phyloP scores from a whole-genome alignment of 1,139 yeast species.

The Geotrichum restrictum region DNA sequence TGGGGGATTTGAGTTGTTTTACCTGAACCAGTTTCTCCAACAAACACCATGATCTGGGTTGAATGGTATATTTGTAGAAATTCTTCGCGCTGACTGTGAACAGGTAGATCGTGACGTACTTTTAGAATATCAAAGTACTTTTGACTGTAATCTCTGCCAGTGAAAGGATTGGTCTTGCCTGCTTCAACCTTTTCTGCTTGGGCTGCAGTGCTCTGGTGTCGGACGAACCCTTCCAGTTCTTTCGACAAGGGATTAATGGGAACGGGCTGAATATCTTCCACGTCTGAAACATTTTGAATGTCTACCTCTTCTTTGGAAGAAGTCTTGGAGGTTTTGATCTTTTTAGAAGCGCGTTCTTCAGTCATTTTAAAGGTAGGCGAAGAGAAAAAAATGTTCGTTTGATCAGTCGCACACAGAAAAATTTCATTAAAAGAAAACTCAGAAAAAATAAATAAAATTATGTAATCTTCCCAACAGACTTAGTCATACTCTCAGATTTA shows the following conservation, averaged over 20 bases:
- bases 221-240: constrained; percentile 18
- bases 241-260: constrained; percentile 13
- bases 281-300: constrained; percentile 12
- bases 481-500: background rate
- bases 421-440: background rate
- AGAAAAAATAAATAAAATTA: background rate
- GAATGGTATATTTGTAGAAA: constrained; percentile 77
- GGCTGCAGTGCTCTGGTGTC: constrained; percentile 60
- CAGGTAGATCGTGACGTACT: constrained; percentile 82
- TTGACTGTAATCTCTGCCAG: constrained; percentile 56
- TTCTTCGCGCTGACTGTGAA: constrained; percentile 87
- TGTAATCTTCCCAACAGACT: constrained; percentile 9
- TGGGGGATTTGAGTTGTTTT: constrained; percentile 97
- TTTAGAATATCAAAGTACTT: constrained; percentile 74
- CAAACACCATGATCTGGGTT: constrained; percentile 94
- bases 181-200: constrained; percentile 65
- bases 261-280: background rate
- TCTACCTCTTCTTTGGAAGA: constrained; percentile 15
- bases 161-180: constrained; percentile 70
- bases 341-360: constrained; percentile 28
- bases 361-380: constrained; percentile 19
- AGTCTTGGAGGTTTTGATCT: constrained; percentile 22
- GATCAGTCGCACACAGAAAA: background rate
- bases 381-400: too few species aligned
- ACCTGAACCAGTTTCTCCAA: constrained; percentile 98